Evolutionary conservation across 2,329 filamentous ascomycete genomes (phyloP).

Genomic region (Fusarium mundagurra): DNA sequence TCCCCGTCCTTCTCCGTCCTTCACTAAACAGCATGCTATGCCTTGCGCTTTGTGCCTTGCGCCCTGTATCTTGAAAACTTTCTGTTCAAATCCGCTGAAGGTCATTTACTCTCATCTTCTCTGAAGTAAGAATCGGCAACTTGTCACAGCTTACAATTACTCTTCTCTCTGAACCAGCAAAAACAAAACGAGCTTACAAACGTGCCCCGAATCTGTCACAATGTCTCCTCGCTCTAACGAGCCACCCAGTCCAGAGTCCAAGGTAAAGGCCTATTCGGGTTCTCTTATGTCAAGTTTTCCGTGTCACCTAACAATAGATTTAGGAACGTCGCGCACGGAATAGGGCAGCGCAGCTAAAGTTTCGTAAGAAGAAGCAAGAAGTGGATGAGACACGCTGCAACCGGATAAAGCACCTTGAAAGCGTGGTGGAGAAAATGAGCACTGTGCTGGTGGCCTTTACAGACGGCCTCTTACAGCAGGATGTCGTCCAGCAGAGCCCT

Average conservation of each 20-base stretch:
- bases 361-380: not conserved
- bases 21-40: not conserved
- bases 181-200: not conserved
- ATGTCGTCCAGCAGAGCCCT: not conserved
- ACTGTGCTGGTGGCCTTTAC: not conserved
- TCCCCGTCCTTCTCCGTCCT: not conserved
- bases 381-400: not conserved
- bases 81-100: not conserved
- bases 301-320: not conserved
- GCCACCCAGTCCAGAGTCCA: not conserved
- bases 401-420: not conserved
- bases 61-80: not conserved
- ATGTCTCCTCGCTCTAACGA: not conserved
- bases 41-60: not conserved
- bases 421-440: conserved; percentile 1
- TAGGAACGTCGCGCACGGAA: not conserved
- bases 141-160: not conserved
- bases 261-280: not conserved
- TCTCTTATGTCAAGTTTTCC: not conserved
- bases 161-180: no score
- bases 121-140: no score
- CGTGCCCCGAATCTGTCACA: not conserved
- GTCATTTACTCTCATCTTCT: fast-evolving
- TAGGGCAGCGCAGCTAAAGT: not conserved
- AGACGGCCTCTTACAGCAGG: not conserved